These are phyloP conservation scores for Prunus campanulata DNA, from an alignment of 306 rosid genomes.

Conservation along the genomic window DNA sequence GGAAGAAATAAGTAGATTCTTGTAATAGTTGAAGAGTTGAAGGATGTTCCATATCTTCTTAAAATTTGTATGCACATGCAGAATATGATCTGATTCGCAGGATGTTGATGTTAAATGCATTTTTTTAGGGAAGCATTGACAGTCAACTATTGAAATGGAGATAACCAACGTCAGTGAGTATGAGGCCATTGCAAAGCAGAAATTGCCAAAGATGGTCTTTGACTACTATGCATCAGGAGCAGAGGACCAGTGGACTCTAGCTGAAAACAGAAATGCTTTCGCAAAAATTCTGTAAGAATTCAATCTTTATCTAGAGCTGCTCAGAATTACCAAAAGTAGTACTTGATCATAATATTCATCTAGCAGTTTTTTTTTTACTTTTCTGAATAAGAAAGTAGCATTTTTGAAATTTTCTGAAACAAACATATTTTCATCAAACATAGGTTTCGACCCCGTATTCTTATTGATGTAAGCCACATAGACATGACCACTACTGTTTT, in stretches of 20 bases:
- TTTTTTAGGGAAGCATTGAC: conserved; percentile 26
- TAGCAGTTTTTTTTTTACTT: background rate
- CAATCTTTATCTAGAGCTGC: background rate
- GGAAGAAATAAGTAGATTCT: background rate
- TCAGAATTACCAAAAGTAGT: background rate
- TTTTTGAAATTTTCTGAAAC: conserved; percentile 13
- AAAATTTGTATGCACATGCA: background rate
- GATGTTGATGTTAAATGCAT: conserved; percentile 16
- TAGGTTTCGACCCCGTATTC: conserved; percentile 85
- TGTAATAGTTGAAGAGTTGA: background rate
- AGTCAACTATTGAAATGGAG: conserved; percentile 45
- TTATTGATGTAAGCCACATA: conserved; percentile 74
- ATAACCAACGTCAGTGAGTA: conserved; percentile 64
- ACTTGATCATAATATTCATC: background rate
- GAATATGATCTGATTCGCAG: background rate
- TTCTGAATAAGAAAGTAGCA: background rate
- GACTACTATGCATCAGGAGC: conserved; percentile 82
- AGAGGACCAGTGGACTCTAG: conserved; percentile 75
- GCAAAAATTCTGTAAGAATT: conserved; percentile 58
- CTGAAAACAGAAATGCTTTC: conserved; percentile 70
- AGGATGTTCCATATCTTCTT: background rate
- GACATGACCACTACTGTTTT: conserved; percentile 69
- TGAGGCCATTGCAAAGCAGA: conserved; percentile 66
- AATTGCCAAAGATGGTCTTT: conserved; percentile 63
- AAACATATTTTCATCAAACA: conserved; percentile 12